Evolutionary conservation across 208 protist genomes (phyloP), one percentile per base, ranked within the genome.

Genomic region (Acanthamoeba healyi): DNA sequence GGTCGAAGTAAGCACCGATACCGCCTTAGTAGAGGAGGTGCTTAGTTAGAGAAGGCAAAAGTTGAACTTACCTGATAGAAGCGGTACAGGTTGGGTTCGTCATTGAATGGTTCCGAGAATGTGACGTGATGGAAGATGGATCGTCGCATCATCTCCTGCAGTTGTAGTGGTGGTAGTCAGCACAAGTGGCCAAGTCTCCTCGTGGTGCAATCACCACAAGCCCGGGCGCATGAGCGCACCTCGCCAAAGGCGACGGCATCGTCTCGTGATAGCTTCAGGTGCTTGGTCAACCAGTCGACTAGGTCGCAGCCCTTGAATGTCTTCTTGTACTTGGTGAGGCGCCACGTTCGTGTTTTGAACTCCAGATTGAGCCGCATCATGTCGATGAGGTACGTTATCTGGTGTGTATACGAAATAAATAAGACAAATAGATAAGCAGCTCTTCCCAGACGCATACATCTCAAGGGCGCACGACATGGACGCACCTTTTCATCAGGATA

Each of bases 1-100:
- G n/a, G n/a, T n/a, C n/a, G n/a, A n/a, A n/a, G n/a, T n/a, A n/a
- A n/a, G n/a, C n/a, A n/a, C n/a, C n/a, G n/a, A n/a, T n/a, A n/a
- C n/a, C n/a, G n/a, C n/a, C n/a, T n/a, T n/a, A n/a, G n/a, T n/a
- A n/a, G n/a, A n/a, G n/a, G n/a, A n/a, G n/a, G n/a, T n/a, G n/a
- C n/a, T n/a, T n/a, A n/a, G n/a, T n/a, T n/a, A n/a, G n/a, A n/a
- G n/a, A n/a, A n/a, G n/a, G n/a, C n/a, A n/a, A n/a, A n/a, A n/a
- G n/a, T n/a, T n/a, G n/a, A n/a, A n/a, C n/a, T n/a, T n/a, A 87
- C 79, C 79, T 87, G 42, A 29, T 87, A 87, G 32, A 87, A 87
- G 51, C 79, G 79, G 51, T 46, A 87, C 5, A 87, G 79, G 22
- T 87, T 36, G 29, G 79, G 51, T 24, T 54, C 51, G 79, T 87